These are phyloP conservation scores for Termitomyces sp. DNA, from an alignment of 768 basidiomycete species.

Conservation along the genomic window DNA sequence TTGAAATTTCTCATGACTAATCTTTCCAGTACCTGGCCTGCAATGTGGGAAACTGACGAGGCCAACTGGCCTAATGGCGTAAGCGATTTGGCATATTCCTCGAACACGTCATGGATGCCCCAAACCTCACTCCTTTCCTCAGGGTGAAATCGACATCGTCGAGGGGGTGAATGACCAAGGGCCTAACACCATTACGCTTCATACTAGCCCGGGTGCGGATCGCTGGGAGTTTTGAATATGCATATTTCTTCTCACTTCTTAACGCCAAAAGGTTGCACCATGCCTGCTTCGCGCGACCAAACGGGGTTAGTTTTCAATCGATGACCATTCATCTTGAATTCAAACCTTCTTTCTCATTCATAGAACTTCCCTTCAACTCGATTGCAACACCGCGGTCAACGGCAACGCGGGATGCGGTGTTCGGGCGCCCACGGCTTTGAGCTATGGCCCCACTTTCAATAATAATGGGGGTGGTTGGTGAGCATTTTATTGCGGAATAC, in stretches of 20 bases:
- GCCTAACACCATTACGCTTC: conserved; percentile 36
- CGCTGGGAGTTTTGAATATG: not conserved
- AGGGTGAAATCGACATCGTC: conserved; percentile 40
- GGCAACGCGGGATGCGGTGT: conserved; percentile 49
- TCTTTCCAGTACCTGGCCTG: conserved; percentile 35
- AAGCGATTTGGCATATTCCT: not conserved
- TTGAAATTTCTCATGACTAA: not conserved
- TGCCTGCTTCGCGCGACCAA: conserved; percentile 36
- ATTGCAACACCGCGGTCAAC: conserved; percentile 42
- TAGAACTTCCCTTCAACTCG: conserved; percentile 29
- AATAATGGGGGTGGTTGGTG: conserved; percentile 59
- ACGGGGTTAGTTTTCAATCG: conserved; percentile 38
- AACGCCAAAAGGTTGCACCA: conserved; percentile 34
- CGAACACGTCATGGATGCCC: not conserved
- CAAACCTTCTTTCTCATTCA: not conserved
- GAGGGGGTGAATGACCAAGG: conserved; percentile 41
- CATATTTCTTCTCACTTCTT: not conserved
- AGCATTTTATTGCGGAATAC: conserved; percentile 10
- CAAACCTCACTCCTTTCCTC: not conserved
- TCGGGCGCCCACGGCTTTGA: conserved; percentile 32
- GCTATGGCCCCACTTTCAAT: conserved; percentile 62
- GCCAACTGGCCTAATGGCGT: conserved; percentile 37
- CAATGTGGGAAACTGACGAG: conserved; percentile 42
- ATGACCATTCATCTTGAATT: not conserved
- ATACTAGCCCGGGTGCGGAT: conserved; percentile 29